Base-by-base conservation (phyloP, 2,329 filamentous ascomycete species). In the Colletotrichum sidae region DNA sequence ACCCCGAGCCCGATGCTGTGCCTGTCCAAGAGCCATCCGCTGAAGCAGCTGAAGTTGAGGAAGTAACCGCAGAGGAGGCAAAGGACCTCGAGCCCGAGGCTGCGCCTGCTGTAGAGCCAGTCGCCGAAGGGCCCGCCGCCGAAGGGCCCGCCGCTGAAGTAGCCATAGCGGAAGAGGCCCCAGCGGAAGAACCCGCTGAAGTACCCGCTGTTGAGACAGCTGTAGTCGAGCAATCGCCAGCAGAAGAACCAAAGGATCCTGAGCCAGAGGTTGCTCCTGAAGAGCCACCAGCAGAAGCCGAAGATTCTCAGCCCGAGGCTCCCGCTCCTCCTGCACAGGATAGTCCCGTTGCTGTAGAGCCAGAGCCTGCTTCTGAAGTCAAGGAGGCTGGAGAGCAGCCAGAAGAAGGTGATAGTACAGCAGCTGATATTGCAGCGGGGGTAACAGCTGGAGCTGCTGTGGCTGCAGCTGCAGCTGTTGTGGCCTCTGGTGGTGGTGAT, bases 361-460 rank as follows among this genome's bases (percentile, higher is more conserved):
- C 25, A 9, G 45, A 56, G n/a, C 17, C 60, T n/a, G 60, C 13
- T 10, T 39, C 34, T 4, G 60, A 58, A 63, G 13, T 55, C 12
- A 56, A 59, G 37, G 50, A 62, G n/a, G 15, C 61, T 4, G 54
- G 33, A 34, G 17, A 50, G 7, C 51, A 56, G 35, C 37, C 55
- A 34, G 55, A 42, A n/a, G 10, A 39, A 9, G 55, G 60, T 12
- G 51, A 62, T 1, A 46, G 37, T 6, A 54, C 38, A 5, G 45
- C 46, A 34, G 41, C 55, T 9, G 56, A 55, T n/a, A 35, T 60
- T 17, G 60, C 50, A 6, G 46, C 52, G n/a, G 46, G 39, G 9
- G 54, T 53, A 1, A 55, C 53, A 2, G 58, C 47, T 17, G 54
- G 55, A 35, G 46, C 38, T 11, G 54, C 52, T 1, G 58, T 25